phyloP scores from a whole-genome alignment of 352 stramenopile genomes.

The Phytophthora multivora region DNA sequence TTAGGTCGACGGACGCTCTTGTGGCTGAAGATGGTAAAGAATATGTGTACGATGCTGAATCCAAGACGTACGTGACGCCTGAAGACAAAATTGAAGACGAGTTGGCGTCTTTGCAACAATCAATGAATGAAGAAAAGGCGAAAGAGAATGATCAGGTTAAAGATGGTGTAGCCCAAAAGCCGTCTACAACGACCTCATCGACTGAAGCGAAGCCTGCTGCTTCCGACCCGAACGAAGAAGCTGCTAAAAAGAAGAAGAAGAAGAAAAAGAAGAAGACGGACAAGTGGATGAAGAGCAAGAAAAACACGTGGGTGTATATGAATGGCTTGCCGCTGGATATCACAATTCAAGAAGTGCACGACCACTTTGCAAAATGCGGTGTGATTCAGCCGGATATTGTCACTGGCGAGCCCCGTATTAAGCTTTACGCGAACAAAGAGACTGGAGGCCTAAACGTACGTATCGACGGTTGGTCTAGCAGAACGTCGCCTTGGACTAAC shows the following conservation, averaged over 20 bases:
- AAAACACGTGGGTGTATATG: constrained; percentile 96
- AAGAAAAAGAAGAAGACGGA: constrained; percentile 87
- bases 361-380: constrained; percentile 95
- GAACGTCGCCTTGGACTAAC: not conserved
- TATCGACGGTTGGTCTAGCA: not conserved
- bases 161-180: not conserved
- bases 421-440: constrained; percentile 93
- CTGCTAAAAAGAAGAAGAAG: constrained; percentile 62
- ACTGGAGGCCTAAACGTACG: constrained; percentile 88
- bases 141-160: too few relatives aligned
- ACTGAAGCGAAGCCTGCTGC: constrained; percentile 6
- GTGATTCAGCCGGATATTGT: constrained; percentile 95
- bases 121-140: constrained; percentile 12
- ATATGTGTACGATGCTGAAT: constrained; percentile 73
- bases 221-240: constrained; percentile 8
- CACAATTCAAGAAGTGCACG: constrained; percentile 91
- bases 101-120: constrained; percentile 62
- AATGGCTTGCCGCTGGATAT: constrained; percentile 94
- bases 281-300: constrained; percentile 85
- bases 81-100: constrained; percentile 80
- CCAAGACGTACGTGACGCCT: constrained; percentile 70
- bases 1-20: constrained; percentile 49
- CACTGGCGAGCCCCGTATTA: constrained; percentile 94
- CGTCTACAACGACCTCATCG: not conserved
- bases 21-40: constrained; percentile 70